phyloP scores from a whole-genome alignment of 2,329 filamentous ascomycete genomes.

The Stagonosporopsis chrysanthemi region DNA sequence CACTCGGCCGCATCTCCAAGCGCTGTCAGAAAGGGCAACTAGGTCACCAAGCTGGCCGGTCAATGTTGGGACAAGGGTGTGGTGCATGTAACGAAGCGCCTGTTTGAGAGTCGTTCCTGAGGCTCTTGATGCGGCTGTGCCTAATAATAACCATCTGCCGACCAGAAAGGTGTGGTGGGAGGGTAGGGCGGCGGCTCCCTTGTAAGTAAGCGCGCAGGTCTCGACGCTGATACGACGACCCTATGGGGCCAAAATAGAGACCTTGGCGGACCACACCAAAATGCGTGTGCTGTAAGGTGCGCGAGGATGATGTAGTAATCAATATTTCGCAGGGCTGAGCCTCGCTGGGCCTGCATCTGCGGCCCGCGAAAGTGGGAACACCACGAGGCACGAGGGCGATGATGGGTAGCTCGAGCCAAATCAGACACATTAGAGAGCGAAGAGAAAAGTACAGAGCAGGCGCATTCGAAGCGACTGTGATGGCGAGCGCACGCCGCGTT shows the following conservation, averaged over 20 bases:
- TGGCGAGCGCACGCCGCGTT: constrained; percentile 1
- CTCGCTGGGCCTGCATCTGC: constrained; percentile 33
- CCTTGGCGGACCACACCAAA: constrained; percentile 30
- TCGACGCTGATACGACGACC: constrained; percentile 40
- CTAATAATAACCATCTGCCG: constrained; percentile 42
- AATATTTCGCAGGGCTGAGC: constrained; percentile 44
- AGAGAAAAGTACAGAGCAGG: constrained; percentile 10
- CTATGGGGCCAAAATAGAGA: constrained; percentile 22
- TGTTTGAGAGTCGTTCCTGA: constrained; percentile 42
- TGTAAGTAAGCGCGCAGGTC: constrained; percentile 25
- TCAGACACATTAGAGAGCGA: neutral
- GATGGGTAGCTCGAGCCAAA: neutral
- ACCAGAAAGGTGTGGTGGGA: constrained; percentile 33
- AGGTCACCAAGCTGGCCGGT: constrained; percentile 36
- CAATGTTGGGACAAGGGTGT: constrained; percentile 39
- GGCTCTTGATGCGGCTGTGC: constrained; percentile 43
- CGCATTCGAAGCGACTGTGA: constrained; percentile 4
- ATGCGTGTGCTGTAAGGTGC: constrained; percentile 19
- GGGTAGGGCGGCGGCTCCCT: constrained; percentile 40
- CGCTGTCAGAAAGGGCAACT: constrained; percentile 41
- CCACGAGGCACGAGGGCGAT: constrained; percentile 8
- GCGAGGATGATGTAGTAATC: constrained; percentile 35
- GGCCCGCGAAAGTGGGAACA: constrained; percentile 14
- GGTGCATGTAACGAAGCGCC: constrained; percentile 42
- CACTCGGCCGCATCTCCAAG: constrained; percentile 40